A percentile compares a stretch with the other conserved stretches of the same genome.
phyloP scores from a whole-genome alignment of 75 land plant genomes.

The Picea sitchensis region DNA sequence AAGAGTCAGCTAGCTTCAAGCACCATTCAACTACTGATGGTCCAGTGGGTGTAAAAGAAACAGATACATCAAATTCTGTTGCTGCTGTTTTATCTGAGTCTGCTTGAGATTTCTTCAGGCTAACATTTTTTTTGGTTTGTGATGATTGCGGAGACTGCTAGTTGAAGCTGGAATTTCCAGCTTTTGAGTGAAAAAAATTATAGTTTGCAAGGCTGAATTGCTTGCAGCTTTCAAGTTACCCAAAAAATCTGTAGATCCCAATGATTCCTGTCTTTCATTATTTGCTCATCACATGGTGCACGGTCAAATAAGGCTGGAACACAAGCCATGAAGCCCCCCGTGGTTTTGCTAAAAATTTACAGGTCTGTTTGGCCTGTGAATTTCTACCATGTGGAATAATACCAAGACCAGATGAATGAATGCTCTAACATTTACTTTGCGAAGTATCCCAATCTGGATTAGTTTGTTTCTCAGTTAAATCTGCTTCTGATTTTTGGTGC shows the following conservation, averaged over 20 bases:
- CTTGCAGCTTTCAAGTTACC: neutral
- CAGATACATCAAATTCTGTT: constrained; percentile 3
- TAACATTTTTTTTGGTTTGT: constrained; percentile 11
- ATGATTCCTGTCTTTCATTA: constrained; percentile 13
- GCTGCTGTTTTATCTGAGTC: constrained; percentile 7
- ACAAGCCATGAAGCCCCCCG: constrained; percentile 4
- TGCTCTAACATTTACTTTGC: constrained; percentile 7
- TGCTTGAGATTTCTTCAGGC: constrained; percentile 11
- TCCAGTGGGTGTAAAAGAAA: neutral
- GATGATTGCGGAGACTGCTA: constrained; percentile 10
- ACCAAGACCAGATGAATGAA: constrained; percentile 10
- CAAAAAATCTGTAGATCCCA: constrained; percentile 1
- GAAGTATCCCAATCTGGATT: constrained; percentile 1
- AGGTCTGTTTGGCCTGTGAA: constrained; percentile 1
- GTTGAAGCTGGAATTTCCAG: constrained; percentile 11
- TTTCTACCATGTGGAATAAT: constrained; percentile 10
- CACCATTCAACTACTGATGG: neutral
- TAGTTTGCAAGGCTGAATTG: constrained; percentile 2
- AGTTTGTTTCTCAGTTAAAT: constrained; percentile 7
- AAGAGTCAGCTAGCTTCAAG: constrained; percentile 5
- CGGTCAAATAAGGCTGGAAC: constrained; percentile 1
- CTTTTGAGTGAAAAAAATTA: constrained; percentile 9
- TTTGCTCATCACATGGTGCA: constrained; percentile 5
- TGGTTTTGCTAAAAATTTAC: constrained; percentile 5
- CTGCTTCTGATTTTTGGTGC: neutral